Percentiles rank a stretch among this genome's conserved stretches.
Conservation (phyloP, 2,329 filamentous ascomycete genomes). For the Cytospora schulzeri region DNA sequence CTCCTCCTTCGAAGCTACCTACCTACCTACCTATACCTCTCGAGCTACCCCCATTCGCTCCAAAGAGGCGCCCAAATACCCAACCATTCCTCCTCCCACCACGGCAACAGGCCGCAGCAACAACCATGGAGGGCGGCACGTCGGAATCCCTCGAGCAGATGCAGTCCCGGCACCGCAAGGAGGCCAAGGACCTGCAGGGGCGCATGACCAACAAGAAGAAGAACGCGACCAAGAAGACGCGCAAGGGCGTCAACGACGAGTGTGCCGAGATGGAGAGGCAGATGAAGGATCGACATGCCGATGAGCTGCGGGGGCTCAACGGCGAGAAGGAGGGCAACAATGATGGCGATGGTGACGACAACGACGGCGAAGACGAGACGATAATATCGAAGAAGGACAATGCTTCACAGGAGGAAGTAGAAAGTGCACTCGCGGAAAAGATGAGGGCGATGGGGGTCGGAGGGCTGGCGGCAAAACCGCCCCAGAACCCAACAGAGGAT, state of each 20-base stretch:
- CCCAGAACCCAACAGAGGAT: slow-evolving; percentile 13
- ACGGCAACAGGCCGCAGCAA: neutral
- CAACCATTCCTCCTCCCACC: neutral
- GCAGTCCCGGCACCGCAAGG: slow-evolving; percentile 80
- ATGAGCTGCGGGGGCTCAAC: slow-evolving; percentile 54
- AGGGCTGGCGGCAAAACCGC: slow-evolving; percentile 30
- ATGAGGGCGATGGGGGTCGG: slow-evolving; percentile 29
- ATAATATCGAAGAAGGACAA: slow-evolving; percentile 6
- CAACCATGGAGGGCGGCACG: slow-evolving; percentile 11
- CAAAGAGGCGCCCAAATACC: too few relatives aligned
- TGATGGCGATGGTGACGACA: too few relatives aligned
- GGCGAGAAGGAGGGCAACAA: slow-evolving; percentile 32
- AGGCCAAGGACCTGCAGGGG: slow-evolving; percentile 82
- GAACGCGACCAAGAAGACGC: slow-evolving; percentile 85
- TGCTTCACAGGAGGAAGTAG: slow-evolving; percentile 32
- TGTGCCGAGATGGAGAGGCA: slow-evolving; percentile 71
- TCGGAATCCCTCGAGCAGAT: slow-evolving; percentile 71
- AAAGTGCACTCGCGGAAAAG: slow-evolving; percentile 19
- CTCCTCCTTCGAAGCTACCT: neutral
- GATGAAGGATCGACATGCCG: slow-evolving; percentile 66
- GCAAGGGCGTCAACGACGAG: slow-evolving; percentile 74
- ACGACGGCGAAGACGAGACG: slow-evolving; percentile 26
- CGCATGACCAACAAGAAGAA: slow-evolving; percentile 96
- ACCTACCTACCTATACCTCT: neutral
- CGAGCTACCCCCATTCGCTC: neutral